Conservation (phyloP, 169 alveolate genomes). For the Eimeria nieschulzi region DNA sequence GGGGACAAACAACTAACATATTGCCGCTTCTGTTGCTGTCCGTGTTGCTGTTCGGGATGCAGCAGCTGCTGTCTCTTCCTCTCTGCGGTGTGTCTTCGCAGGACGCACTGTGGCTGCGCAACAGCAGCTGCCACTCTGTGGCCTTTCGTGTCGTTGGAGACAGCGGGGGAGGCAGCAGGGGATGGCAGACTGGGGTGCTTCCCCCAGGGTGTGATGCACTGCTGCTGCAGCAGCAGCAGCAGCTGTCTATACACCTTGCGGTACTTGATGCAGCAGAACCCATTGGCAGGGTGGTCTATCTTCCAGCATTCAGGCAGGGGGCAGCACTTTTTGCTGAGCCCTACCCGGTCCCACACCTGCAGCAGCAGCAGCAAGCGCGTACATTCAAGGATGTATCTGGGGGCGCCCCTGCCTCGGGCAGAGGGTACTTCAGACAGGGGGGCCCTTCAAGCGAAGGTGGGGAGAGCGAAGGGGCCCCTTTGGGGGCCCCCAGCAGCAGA, state of each 20-base stretch:
- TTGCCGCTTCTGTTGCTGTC: neutral
- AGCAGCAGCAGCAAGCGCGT: constrained; percentile 7
- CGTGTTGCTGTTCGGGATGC: neutral
- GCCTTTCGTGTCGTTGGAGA: constrained; percentile 5
- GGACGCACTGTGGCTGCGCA: constrained; percentile 60
- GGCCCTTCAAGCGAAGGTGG: neutral
- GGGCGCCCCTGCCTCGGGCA: neutral
- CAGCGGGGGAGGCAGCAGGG: neutral
- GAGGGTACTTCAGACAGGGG: neutral
- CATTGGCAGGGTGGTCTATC: neutral
- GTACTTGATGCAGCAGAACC: neutral
- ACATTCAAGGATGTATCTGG: neutral
- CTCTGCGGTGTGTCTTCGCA: neutral
- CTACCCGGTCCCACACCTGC: neutral
- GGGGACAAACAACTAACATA: neutral
- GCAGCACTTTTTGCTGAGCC: neutral
- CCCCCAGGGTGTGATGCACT: constrained; percentile 34
- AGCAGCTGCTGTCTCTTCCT: neutral
- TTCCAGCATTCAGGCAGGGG: constrained; percentile 2
- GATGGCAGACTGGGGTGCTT: constrained; percentile 34
- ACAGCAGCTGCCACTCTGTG: constrained; percentile 61
- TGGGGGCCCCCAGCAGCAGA: neutral
- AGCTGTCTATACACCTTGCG: neutral
- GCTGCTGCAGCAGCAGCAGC: constrained; percentile 14
- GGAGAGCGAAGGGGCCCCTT: neutral